Evolutionary conservation across 306 rosid species (phyloP), one percentile per base, ranked within the genome.

Genomic region (Vigna nakashimae): DNA sequence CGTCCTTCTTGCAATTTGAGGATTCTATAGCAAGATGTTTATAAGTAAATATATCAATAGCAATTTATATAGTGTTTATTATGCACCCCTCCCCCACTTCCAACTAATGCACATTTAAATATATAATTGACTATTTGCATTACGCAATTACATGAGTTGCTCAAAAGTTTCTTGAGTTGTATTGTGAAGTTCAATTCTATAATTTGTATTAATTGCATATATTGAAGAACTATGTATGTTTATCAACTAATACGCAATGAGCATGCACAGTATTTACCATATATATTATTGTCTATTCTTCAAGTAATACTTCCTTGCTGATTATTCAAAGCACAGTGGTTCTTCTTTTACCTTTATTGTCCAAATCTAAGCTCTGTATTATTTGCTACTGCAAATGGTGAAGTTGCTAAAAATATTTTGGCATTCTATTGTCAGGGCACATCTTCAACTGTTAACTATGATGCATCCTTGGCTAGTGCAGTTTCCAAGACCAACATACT

Each of bases 361-460:
- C 51, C 38, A 42, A 50, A 51, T 40, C 18, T 18, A 73, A 51
- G 48, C 77, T 73, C 63, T 50, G 13, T 17, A 50, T 79, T 75
- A 22, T 65, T 75, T 46, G 28, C 46, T 52, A 38, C 48, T 55
- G 30, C 24, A 45, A 43, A 60, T 79, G 58, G 42, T 15, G 30
- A 65, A 79, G 65, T 53, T 78, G 75, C 63, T 86, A 70, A 45
- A 30, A 45, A 87, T 74, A 56, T 82, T 43, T 77, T 16, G 83
- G 79, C 49, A 30, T 26, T 82, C 4, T 62, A 60, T 46, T 84
- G 20, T 72, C 91, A 94, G 98, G 98, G 98, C 59, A 92, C 97
- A 75, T 92, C 98, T 58, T 94, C 98, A 20, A 87, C 89, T 18
- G 87, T 94, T 63, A 84, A 88, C 82, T 92, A 83, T 74, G 93